Conservation (phyloP, 768 basidiomycete genomes). For the Pleurotus pulmonarius region DNA sequence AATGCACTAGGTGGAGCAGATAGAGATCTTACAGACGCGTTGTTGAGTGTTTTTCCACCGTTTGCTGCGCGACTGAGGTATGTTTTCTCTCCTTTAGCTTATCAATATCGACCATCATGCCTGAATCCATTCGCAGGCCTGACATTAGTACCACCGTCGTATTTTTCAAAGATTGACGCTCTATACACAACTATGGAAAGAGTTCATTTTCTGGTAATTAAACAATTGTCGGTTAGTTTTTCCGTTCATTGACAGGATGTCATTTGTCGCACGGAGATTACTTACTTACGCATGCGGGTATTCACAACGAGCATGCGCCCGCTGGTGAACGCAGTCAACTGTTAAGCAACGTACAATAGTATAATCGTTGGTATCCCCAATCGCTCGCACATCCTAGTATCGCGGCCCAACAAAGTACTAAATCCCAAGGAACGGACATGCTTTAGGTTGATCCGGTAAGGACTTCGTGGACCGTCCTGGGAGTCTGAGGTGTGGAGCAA, state of each 20-base stretch:
- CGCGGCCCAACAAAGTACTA: no score
- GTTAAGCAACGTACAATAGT: no score
- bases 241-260: no score
- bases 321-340: no score
- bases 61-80: constrained; percentile 35
- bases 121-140: background rate
- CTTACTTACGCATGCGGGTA: no score
- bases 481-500: background rate
- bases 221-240: background rate
- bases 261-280: no score
- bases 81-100: constrained; percentile 8
- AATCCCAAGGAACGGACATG: no score
- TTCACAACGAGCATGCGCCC: no score
- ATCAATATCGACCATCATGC: background rate
- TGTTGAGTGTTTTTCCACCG: constrained; percentile 34
- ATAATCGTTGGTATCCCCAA: no score
- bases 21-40: constrained; percentile 32
- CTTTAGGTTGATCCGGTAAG: background rate
- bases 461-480: background rate
- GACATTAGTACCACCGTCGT: constrained; percentile 11
- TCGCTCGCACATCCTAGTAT: no score
- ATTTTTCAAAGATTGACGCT: constrained; percentile 6
- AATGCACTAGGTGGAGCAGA: constrained; percentile 55
- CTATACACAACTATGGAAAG: no score
- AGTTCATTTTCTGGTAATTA: background rate